phyloP scores from a whole-genome alignment of 139 green algal species.

The Asterochloris erici region DNA sequence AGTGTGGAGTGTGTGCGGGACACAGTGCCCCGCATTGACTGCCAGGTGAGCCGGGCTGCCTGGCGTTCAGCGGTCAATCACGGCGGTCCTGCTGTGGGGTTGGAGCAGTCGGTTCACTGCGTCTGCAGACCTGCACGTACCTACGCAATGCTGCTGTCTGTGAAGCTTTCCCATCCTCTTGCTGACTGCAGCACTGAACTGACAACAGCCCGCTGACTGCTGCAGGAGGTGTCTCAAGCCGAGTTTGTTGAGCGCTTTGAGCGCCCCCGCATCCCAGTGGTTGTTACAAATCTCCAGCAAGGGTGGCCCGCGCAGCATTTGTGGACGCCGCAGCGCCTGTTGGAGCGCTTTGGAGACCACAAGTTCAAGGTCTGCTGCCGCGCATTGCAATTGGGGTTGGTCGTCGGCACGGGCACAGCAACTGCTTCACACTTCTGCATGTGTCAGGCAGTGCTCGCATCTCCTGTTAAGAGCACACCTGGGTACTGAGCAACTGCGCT shows the following conservation, averaged over 20 bases:
- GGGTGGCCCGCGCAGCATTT: slow-evolving; percentile 40
- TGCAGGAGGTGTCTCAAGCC: slow-evolving; percentile 52
- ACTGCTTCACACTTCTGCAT: no score
- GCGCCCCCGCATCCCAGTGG: slow-evolving; percentile 52
- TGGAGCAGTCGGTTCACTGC: not conserved
- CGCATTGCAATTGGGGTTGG: not conserved
- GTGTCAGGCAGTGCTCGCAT: no score
- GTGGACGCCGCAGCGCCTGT: slow-evolving; percentile 56
- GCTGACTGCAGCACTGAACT: not conserved
- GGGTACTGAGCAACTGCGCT: no score
- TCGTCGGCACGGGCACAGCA: no score
- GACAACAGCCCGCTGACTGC: not conserved
- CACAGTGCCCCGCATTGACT: slow-evolving; percentile 46
- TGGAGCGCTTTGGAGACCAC: slow-evolving; percentile 50
- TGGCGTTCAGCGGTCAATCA: not conserved
- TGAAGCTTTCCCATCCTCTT: not conserved
- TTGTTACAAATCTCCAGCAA: slow-evolving; percentile 68
- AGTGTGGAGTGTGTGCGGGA: slow-evolving; percentile 48
- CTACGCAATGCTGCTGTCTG: not conserved
- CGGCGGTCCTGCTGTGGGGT: not conserved
- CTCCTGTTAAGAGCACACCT: no score
- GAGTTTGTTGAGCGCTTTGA: slow-evolving; percentile 73
- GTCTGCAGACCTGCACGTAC: not conserved
- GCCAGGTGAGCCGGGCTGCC: slow-evolving; percentile 8
- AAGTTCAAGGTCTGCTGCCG: slow-evolving; percentile 70